Conservation (phyloP, 345 rosid species). For the Moricandia moricandioides region DNA sequence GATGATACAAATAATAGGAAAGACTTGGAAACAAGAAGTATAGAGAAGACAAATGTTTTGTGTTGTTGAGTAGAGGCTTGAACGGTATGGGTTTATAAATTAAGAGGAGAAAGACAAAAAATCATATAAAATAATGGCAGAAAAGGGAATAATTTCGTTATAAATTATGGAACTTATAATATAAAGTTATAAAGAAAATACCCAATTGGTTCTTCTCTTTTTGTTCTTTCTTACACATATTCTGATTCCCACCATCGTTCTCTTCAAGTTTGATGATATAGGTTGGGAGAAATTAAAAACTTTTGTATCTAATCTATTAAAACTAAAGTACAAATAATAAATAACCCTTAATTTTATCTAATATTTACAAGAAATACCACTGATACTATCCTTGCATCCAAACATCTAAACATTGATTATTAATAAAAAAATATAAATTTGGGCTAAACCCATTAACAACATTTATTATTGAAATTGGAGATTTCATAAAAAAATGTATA, state of each 20-base stretch:
- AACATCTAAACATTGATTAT: too few species aligned
- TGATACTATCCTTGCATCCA: too few species aligned
- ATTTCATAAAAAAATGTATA: too few species aligned
- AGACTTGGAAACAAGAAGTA: background rate
- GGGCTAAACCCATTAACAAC: too few species aligned
- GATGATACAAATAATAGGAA: background rate
- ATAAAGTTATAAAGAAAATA: conserved; percentile 1
- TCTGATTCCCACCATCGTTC: conserved; percentile 26
- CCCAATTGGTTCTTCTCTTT: conserved; percentile 21
- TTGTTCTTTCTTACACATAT: conserved; percentile 37
- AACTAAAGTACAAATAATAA: too few species aligned
- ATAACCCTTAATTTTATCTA: too few species aligned
- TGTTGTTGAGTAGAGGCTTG: background rate
- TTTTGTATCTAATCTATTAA: too few species aligned
- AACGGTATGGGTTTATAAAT: conserved; percentile 18
- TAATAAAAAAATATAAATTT: too few species aligned
- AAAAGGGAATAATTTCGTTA: background rate
- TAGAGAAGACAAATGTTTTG: conserved; percentile 22
- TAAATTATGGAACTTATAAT: background rate
- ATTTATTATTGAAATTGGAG: too few species aligned
- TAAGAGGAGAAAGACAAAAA: conserved; percentile 15
- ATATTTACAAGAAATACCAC: too few species aligned
- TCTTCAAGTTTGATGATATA: conserved; percentile 7
- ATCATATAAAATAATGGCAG: background rate
- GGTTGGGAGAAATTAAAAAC: background rate